These are phyloP conservation scores for Pythium oligandrum DNA, from an alignment of 352 stramenopile genomes.

Conservation along the genomic window DNA sequence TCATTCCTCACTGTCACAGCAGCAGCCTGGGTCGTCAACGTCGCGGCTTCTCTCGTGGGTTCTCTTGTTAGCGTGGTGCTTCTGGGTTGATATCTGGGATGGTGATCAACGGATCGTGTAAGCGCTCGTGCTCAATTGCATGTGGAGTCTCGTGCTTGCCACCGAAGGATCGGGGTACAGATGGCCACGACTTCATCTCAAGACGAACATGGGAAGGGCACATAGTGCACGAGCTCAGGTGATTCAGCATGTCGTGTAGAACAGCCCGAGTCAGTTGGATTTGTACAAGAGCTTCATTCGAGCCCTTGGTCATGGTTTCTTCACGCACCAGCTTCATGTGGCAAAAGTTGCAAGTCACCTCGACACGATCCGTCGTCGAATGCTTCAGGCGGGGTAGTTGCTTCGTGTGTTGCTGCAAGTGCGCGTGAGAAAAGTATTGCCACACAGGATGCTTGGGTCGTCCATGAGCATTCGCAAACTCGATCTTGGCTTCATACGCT, in stretches of 20 bases:
- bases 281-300: conserved; percentile 3
- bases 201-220: conserved; percentile 8
- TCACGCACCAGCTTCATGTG: too few species aligned
- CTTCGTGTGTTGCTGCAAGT: conserved; percentile 1
- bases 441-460: conserved; percentile 10
- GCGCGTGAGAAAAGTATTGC: conserved; percentile 12
- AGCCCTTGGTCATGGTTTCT: conserved; percentile 2
- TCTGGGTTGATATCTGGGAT: too few species aligned
- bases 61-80: too few species aligned
- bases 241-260: conserved; percentile 14
- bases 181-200: conserved; percentile 15
- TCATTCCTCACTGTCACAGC: too few species aligned
- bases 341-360: conserved; percentile 13
- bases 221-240: conserved; percentile 5
- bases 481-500: conserved; percentile 8
- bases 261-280: conserved; percentile 6
- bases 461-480: conserved; percentile 3
- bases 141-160: background rate
- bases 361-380: background rate
- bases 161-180: conserved; percentile 3
- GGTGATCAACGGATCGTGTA: too few species aligned
- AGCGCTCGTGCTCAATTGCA: background rate
- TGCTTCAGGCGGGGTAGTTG: background rate
- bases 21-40: too few species aligned
- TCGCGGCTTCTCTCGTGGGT: too few species aligned